A percentile compares a stretch with the other conserved stretches of the same genome.
phyloP scores from a whole-genome alignment of 371 early-diverging fungal genomes.

The Parasitella parasitica region DNA sequence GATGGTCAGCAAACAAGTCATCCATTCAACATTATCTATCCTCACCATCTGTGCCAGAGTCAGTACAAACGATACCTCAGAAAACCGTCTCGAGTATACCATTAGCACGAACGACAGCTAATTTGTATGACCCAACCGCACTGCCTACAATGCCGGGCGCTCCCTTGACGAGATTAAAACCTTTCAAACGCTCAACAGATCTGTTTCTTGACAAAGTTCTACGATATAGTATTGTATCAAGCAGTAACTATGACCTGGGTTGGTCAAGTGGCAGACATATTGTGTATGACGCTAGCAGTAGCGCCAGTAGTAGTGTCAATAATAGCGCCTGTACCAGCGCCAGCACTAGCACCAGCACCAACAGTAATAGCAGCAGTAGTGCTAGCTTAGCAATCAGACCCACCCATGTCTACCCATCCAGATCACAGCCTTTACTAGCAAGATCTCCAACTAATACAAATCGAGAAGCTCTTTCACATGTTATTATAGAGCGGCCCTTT shows the following conservation, averaged over 20 bases:
- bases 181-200: slow-evolving; percentile 12
- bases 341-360: too few relatives aligned
- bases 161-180: slow-evolving; percentile 6
- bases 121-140: slow-evolving; percentile 19
- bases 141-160: slow-evolving; percentile 21
- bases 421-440: slow-evolving; percentile 17
- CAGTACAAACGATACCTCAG: background rate
- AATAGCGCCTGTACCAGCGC: too few relatives aligned
- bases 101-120: slow-evolving; percentile 2
- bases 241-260: background rate
- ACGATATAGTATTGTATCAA: background rate
- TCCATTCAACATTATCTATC: slow-evolving; percentile 48
- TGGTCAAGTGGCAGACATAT: background rate
- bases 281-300: background rate
- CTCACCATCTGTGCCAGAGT: background rate
- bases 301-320: too few relatives aligned
- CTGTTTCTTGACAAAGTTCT: slow-evolving; percentile 6
- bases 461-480: slow-evolving; percentile 6
- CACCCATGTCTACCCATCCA: slow-evolving; percentile 13
- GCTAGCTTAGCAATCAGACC: slow-evolving; percentile 1
- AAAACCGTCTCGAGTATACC: slow-evolving; percentile 8
- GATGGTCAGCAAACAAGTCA: slow-evolving; percentile 53
- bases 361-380: too few relatives aligned
- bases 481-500: slow-evolving; percentile 22
- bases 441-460: background rate